phyloP scores from a whole-genome alignment of 768 basidiomycete species.

The Suillus subalutaceus region DNA sequence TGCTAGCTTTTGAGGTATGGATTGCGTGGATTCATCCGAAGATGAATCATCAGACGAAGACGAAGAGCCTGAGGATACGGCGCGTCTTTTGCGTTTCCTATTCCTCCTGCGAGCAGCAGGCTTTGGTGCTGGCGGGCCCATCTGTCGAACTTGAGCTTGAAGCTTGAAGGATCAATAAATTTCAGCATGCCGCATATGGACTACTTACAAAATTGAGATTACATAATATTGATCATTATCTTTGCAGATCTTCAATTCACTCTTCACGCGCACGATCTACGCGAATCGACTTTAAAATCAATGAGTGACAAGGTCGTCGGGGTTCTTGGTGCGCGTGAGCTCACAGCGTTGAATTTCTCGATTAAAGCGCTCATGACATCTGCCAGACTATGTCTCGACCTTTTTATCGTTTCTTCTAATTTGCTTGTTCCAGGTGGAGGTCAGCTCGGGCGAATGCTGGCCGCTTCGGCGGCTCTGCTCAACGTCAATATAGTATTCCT shows the following conservation, averaged over 20 bases:
- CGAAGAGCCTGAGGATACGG: conserved; percentile 45
- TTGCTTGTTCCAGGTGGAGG: conserved; percentile 74
- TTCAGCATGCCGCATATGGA: neutral
- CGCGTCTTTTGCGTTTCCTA: conserved; percentile 58
- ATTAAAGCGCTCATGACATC: conserved; percentile 15
- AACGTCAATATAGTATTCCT: conserved; percentile 85
- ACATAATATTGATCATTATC: conserved; percentile 5
- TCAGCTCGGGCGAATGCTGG: conserved; percentile 97
- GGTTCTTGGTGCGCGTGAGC: conserved; percentile 34
- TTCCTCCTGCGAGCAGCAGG: conserved; percentile 45
- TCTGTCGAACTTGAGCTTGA: neutral
- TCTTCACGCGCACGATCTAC: neutral
- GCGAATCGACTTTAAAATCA: neutral
- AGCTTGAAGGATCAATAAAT: neutral
- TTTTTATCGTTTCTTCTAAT: neutral
- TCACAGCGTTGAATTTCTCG: neutral
- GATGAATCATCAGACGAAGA: conserved; percentile 39
- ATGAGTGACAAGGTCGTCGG: conserved; percentile 33
- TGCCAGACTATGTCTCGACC: conserved; percentile 15
- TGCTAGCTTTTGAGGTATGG: conserved; percentile 6
- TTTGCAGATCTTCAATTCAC: conserved; percentile 4
- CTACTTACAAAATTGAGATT: neutral
- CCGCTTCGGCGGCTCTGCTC: conserved; percentile 83
- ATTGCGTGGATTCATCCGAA: conserved; percentile 16
- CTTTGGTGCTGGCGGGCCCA: conserved; percentile 36